Evolutionary conservation across 208 protist genomes (phyloP).

Genomic region (Naegleria gruberi): DNA sequence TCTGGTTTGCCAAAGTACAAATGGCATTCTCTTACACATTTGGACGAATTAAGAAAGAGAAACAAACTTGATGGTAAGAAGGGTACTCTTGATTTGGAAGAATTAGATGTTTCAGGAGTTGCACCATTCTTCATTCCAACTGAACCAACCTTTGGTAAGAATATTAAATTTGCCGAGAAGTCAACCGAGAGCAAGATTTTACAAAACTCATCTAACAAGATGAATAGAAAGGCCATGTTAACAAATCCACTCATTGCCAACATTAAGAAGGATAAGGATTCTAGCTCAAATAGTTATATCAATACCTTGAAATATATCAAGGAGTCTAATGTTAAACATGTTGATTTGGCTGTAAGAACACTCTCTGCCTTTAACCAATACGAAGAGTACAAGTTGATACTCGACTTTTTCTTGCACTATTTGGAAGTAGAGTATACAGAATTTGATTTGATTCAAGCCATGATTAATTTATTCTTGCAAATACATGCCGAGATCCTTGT

Average conservation of each 20-base stretch:
- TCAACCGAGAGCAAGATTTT: too few species aligned
- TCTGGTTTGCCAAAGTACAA: not conserved
- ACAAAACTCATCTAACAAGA: not conserved
- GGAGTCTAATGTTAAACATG: not conserved
- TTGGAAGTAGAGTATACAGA: not conserved
- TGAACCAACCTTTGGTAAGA: not conserved
- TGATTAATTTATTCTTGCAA: conserved; percentile 6
- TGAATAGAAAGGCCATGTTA: not conserved
- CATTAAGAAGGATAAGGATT: not conserved
- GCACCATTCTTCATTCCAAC: not conserved
- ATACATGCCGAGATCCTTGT: not conserved
- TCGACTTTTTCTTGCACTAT: not conserved
- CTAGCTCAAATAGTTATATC: not conserved
- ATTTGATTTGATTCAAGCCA: conserved; percentile 12
- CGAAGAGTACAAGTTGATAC: not conserved
- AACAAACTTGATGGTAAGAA: not conserved
- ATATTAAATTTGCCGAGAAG: not conserved
- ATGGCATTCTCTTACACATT: not conserved
- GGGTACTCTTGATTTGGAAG: not conserved
- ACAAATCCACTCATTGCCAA: not conserved
- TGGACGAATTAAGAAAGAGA: not conserved
- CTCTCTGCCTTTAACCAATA: not conserved
- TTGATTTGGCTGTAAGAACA: not conserved
- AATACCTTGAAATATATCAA: not conserved
- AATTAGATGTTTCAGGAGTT: not conserved